Percentiles rank a stretch among this genome's conserved stretches.
These are phyloP conservation scores for Penicillium brasilianum DNA, from an alignment of 2,329 filamentous ascomycete genomes.

Conservation along the genomic window DNA sequence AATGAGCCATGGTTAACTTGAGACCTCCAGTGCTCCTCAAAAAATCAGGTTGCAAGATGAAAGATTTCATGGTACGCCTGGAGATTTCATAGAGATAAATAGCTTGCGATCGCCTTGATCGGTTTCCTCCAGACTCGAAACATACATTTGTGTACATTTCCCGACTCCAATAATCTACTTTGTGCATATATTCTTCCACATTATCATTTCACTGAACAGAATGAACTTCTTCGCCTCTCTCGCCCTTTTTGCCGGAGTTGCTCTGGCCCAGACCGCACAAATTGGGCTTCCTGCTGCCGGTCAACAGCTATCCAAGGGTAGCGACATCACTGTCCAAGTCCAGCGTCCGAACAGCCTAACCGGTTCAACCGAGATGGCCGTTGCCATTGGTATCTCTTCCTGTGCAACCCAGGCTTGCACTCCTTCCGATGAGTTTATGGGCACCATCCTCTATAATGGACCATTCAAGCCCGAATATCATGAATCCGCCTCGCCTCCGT, in stretches of 20 bases:
- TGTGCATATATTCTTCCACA: background rate
- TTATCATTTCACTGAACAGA: conserved; percentile 13
- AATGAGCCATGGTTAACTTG: conserved; percentile 8
- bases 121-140: background rate
- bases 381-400: conserved; percentile 39
- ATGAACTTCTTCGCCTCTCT: conserved; percentile 34
- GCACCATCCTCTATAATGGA: conserved; percentile 36
- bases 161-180: background rate
- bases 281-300: conserved; percentile 33
- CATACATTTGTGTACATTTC: background rate
- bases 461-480: conserved; percentile 36
- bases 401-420: conserved; percentile 29
- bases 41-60: background rate
- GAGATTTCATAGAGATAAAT: conserved; percentile 5
- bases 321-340: conserved; percentile 34
- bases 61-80: background rate
- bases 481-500: conserved; percentile 29
- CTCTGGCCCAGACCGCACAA: conserved; percentile 34
- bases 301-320: conserved; percentile 27
- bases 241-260: conserved; percentile 27
- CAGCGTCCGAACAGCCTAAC: conserved; percentile 39
- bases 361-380: conserved; percentile 32
- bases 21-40: background rate
- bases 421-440: conserved; percentile 28
- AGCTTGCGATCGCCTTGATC: background rate